These are phyloP conservation scores for Borovskyia barvae DNA, from an alignment of 208 protist genomes.

Conservation along the genomic window DNA sequence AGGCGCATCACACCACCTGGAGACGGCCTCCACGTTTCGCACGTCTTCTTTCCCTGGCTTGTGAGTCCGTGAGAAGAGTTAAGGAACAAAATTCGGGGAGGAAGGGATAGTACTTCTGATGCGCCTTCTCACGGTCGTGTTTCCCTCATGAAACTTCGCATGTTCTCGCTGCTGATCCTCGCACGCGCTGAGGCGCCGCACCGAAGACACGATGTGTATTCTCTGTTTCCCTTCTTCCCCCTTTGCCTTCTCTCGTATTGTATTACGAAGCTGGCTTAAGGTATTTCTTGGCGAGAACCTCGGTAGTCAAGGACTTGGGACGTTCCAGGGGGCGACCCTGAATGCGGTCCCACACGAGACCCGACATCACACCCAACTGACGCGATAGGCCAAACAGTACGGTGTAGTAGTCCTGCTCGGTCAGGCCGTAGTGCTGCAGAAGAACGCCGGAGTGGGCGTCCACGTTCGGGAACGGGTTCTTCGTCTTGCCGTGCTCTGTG, in stretches of 20 bases:
- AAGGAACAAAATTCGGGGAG: too few relatives aligned
- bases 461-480: slow-evolving; percentile 98
- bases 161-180: too few relatives aligned
- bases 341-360: slow-evolving; percentile 94
- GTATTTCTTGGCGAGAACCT: slow-evolving; percentile 75
- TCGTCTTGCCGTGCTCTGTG: slow-evolving; percentile 97
- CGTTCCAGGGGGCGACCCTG: slow-evolving; percentile 95
- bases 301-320: slow-evolving; percentile 94
- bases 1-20: neutral
- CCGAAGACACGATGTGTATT: too few relatives aligned
- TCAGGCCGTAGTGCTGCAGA: slow-evolving; percentile 97
- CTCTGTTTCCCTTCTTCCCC: too few relatives aligned
- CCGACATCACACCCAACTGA: slow-evolving; percentile 94
- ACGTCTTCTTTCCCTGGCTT: too few relatives aligned
- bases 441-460: slow-evolving; percentile 95
- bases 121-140: too few relatives aligned
- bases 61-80: too few relatives aligned
- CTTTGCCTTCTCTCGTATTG: neutral
- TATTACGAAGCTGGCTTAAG: slow-evolving; percentile 11
- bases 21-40: neutral
- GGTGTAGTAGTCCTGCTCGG: slow-evolving; percentile 96
- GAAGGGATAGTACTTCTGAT: too few relatives aligned
- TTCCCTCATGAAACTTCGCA: too few relatives aligned
- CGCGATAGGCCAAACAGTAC: slow-evolving; percentile 97
- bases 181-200: too few relatives aligned